These are phyloP conservation scores for Xylariales sp. DNA, from an alignment of 2,329 filamentous ascomycete species.

Conservation along the genomic window DNA sequence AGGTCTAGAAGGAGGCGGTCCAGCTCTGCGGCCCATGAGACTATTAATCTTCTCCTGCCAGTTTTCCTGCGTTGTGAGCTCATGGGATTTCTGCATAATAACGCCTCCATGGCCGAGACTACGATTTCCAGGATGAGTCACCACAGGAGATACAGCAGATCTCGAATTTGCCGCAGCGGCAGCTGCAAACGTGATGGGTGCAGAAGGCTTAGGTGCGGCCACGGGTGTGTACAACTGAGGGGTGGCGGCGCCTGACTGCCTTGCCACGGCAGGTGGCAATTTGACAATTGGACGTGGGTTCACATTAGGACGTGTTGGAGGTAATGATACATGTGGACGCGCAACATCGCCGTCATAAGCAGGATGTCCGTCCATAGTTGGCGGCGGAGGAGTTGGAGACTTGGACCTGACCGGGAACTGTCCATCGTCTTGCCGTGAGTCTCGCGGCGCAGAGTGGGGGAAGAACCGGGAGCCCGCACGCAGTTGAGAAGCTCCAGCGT, in stretches of 20 bases:
- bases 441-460: conserved; percentile 40
- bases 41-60: conserved; percentile 87
- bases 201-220: conserved; percentile 29
- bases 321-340: conserved; percentile 66
- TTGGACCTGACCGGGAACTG: conserved; percentile 32
- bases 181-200: conserved; percentile 37
- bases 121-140: conserved; percentile 11
- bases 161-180: conserved; percentile 25
- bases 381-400: conserved; percentile 69
- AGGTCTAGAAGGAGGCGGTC: conserved; percentile 45
- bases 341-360: conserved; percentile 63
- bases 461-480: conserved; percentile 58
- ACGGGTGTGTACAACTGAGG: conserved; percentile 31
- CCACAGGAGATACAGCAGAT: conserved; percentile 1
- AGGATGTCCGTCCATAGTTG: conserved; percentile 65
- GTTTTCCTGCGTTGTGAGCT: conserved; percentile 30
- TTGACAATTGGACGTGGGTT: no score
- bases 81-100: conserved; percentile 21
- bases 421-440: conserved; percentile 37
- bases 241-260: conserved; percentile 59
- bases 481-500: conserved; percentile 30
- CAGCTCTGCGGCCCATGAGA: conserved; percentile 62
- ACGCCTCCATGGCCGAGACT: conserved; percentile 18
- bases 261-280: conserved; percentile 74
- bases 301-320: conserved; percentile 64